Conservation (phyloP, 1,284 basidiomycete species). For the Sphagnurus paluster region DNA sequence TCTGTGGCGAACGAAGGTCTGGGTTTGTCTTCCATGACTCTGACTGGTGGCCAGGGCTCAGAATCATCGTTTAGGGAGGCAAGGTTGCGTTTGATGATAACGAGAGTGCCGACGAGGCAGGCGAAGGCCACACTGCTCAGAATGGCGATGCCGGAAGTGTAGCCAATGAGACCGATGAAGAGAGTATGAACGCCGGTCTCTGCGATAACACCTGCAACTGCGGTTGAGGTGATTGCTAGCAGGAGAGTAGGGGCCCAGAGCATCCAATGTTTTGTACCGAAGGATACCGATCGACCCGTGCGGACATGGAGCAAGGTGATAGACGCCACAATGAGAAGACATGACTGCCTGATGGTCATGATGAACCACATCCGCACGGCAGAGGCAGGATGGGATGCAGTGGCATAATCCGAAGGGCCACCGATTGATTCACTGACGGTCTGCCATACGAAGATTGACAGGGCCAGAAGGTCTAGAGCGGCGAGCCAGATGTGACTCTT, state of each 20-base stretch:
- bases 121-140: constrained; percentile 52
- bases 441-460: constrained; percentile 66
- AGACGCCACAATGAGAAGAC: constrained; percentile 56
- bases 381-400: constrained; percentile 48
- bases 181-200: constrained; percentile 51
- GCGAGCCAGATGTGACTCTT: constrained; percentile 74
- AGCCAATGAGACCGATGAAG: constrained; percentile 60
- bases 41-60: constrained; percentile 57
- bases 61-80: constrained; percentile 46
- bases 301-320: constrained; percentile 70
- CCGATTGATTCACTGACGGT: constrained; percentile 50
- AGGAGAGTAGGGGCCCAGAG: constrained; percentile 63
- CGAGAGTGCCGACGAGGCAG: constrained; percentile 56
- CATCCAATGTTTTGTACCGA: constrained; percentile 67
- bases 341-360: constrained; percentile 62
- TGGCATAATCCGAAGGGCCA: constrained; percentile 40
- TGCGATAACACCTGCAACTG: constrained; percentile 58
- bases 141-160: constrained; percentile 51
- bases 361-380: constrained; percentile 62
- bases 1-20: constrained; percentile 64
- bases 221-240: constrained; percentile 54
- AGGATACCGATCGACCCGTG: constrained; percentile 63
- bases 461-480: constrained; percentile 57
- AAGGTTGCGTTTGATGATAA: constrained; percentile 65
- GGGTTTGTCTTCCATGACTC: constrained; percentile 48